These are phyloP conservation scores for Ascochyta koolunga DNA, from an alignment of 2,329 filamentous ascomycete species.

Conservation along the genomic window DNA sequence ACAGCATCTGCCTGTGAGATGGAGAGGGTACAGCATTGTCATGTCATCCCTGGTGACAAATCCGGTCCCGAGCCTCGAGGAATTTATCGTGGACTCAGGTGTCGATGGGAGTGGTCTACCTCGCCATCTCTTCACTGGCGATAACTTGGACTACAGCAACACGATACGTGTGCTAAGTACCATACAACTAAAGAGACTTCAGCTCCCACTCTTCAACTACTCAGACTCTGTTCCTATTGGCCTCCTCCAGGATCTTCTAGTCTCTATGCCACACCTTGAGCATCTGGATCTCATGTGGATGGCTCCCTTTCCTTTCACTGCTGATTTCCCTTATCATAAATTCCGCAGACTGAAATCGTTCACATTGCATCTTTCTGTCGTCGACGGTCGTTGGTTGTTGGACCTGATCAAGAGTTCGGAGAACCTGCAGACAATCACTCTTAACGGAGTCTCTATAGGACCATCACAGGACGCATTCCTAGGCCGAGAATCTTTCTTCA, in stretches of 20 bases:
- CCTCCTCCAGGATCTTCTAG: background rate
- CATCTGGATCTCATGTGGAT: background rate
- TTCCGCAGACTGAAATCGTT: background rate
- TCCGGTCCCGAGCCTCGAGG: slow-evolving; percentile 35
- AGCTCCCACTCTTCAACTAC: background rate
- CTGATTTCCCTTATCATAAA: background rate
- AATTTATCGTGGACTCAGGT: slow-evolving; percentile 45
- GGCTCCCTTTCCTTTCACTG: background rate
- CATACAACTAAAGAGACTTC: background rate
- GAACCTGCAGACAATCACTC: background rate
- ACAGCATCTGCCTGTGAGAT: slow-evolving; percentile 15
- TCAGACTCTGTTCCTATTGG: background rate
- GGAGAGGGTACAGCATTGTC: slow-evolving; percentile 43
- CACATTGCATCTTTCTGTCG: background rate
- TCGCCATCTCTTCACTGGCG: slow-evolving; percentile 7
- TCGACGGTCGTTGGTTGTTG: background rate
- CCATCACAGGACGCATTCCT: background rate
- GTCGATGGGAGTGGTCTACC: slow-evolving; percentile 12
- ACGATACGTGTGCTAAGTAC: slow-evolving; percentile 7
- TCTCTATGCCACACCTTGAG: background rate
- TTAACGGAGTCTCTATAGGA: background rate
- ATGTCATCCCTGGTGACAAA: slow-evolving; percentile 33
- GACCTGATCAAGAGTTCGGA: background rate
- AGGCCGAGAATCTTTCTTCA: background rate
- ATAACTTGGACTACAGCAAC: slow-evolving; percentile 9